Evolutionary conservation across 192 early-diverging fungal species (phyloP).

Genomic region (Martensiomyces pterosporus): DNA sequence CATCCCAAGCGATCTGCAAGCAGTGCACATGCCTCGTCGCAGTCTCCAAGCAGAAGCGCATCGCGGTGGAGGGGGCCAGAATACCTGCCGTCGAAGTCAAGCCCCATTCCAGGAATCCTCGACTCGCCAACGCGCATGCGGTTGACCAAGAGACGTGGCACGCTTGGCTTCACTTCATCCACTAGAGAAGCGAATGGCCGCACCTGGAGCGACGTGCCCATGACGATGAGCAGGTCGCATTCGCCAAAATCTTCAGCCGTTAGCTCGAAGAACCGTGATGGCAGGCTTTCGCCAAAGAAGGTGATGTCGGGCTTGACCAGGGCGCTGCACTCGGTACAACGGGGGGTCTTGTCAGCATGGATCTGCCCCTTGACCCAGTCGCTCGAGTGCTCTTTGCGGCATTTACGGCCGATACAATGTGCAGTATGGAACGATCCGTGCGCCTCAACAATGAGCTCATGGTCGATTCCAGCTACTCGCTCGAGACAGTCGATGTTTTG

Average conservation of each 20-base stretch:
- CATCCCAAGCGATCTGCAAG: slow-evolving; percentile 73
- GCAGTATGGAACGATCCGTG: slow-evolving; percentile 90
- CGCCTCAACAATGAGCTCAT: slow-evolving; percentile 77
- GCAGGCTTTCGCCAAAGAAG: slow-evolving; percentile 92
- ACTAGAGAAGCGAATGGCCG: slow-evolving; percentile 85
- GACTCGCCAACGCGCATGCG: slow-evolving; percentile 72
- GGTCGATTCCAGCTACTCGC: slow-evolving; percentile 70
- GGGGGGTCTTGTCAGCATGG: slow-evolving; percentile 58
- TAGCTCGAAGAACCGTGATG: slow-evolving; percentile 64
- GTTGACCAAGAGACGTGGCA: slow-evolving; percentile 91
- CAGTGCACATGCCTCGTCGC: slow-evolving; percentile 72
- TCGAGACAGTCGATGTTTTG: slow-evolving; percentile 98
- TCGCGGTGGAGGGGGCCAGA: slow-evolving; percentile 64
- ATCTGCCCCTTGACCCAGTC: slow-evolving; percentile 53
- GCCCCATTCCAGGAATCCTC: slow-evolving; percentile 44
- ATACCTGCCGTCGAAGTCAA: slow-evolving; percentile 74
- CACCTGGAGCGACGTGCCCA: slow-evolving; percentile 89
- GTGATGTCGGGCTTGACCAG: slow-evolving; percentile 93
- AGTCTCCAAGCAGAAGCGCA: slow-evolving; percentile 73
- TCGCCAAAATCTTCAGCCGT: slow-evolving; percentile 63
- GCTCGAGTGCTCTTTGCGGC: slow-evolving; percentile 37
- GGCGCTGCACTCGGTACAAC: slow-evolving; percentile 60
- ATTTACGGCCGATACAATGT: slow-evolving; percentile 58
- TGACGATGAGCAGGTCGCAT: slow-evolving; percentile 86
- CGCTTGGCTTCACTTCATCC: slow-evolving; percentile 54